phyloP scores from a whole-genome alignment of 768 basidiomycete genomes.

The Kockovaella imperatae region DNA sequence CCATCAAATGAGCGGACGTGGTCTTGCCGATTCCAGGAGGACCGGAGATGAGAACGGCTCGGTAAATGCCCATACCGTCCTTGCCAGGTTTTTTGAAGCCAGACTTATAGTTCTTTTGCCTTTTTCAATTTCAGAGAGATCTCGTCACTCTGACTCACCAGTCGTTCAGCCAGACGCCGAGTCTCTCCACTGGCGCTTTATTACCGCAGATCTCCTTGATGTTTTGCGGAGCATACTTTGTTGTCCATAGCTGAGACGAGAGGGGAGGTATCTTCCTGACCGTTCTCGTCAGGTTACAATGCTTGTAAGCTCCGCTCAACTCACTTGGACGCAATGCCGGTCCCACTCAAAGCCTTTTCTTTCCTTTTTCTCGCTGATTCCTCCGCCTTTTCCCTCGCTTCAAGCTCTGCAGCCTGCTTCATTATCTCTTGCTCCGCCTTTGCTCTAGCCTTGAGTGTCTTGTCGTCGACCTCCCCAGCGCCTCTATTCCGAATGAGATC shows the following conservation, averaged over 20 bases:
- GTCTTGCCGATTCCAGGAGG: slow-evolving; percentile 98
- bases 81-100: slow-evolving; percentile 94
- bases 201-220: slow-evolving; percentile 93
- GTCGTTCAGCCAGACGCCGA: slow-evolving; percentile 75
- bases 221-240: slow-evolving; percentile 80
- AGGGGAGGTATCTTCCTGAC: slow-evolving; percentile 42
- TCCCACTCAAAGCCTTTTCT: slow-evolving; percentile 30
- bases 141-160: slow-evolving; percentile 56
- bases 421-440: slow-evolving; percentile 73
- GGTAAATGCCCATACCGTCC: slow-evolving; percentile 72
- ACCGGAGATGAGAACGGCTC: slow-evolving; percentile 83
- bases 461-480: slow-evolving; percentile 60
- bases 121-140: slow-evolving; percentile 39
- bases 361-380: slow-evolving; percentile 41
- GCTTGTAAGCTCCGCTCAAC: slow-evolving; percentile 10
- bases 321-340: slow-evolving; percentile 39
- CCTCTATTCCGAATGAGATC: slow-evolving; percentile 68
- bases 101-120: slow-evolving; percentile 64
- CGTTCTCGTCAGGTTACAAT: too few relatives aligned
- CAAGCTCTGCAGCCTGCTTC: slow-evolving; percentile 30
- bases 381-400: slow-evolving; percentile 59
- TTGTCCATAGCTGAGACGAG: slow-evolving; percentile 76
- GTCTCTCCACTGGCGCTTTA: slow-evolving; percentile 80
- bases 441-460: slow-evolving; percentile 57
- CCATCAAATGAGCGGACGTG: slow-evolving; percentile 85